Evolutionary conservation across 1,139 yeast genomes (phyloP).

Genomic region (Sugiyamaella neomexicana): DNA sequence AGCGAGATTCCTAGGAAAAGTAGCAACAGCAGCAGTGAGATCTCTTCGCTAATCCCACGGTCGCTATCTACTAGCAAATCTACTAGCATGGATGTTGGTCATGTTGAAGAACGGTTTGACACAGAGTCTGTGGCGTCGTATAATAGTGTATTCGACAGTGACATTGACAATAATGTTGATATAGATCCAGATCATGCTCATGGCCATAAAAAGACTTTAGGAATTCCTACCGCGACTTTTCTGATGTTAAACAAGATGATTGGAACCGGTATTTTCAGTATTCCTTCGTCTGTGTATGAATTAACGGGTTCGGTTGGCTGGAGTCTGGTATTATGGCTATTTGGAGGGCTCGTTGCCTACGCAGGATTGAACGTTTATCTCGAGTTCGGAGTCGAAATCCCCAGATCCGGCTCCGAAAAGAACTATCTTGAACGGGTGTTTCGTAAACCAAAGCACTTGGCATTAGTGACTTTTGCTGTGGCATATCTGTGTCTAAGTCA

Average conservation of each 20-base stretch:
- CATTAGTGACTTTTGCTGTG: slow-evolving; percentile 70
- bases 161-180: slow-evolving; percentile 5
- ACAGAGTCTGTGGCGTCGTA: slow-evolving; percentile 5
- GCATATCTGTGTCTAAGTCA: slow-evolving; percentile 67
- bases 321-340: slow-evolving; percentile 66
- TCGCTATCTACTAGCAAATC: background rate
- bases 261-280: slow-evolving; percentile 81
- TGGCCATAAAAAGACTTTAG: slow-evolving; percentile 19
- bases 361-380: slow-evolving; percentile 70
- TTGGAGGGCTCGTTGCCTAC: slow-evolving; percentile 68
- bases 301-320: slow-evolving; percentile 75
- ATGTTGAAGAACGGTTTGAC: slow-evolving; percentile 7
- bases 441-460: slow-evolving; percentile 61
- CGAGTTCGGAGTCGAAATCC: slow-evolving; percentile 78
- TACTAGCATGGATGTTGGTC: background rate
- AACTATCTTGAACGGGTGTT: slow-evolving; percentile 70
- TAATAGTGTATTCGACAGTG: slow-evolving; percentile 3
- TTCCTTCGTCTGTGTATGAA: slow-evolving; percentile 66
- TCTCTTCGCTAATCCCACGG: background rate
- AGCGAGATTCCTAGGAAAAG: background rate
- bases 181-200: slow-evolving; percentile 10
- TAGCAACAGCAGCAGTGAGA: background rate
- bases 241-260: slow-evolving; percentile 72
- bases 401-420: slow-evolving; percentile 80
- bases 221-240: slow-evolving; percentile 54